Percentiles rank a stretch among this genome's conserved stretches.
Evolutionary conservation across 2,329 filamentous ascomycete species (phyloP).

Genomic region (Aureobasidium uvarum): DNA sequence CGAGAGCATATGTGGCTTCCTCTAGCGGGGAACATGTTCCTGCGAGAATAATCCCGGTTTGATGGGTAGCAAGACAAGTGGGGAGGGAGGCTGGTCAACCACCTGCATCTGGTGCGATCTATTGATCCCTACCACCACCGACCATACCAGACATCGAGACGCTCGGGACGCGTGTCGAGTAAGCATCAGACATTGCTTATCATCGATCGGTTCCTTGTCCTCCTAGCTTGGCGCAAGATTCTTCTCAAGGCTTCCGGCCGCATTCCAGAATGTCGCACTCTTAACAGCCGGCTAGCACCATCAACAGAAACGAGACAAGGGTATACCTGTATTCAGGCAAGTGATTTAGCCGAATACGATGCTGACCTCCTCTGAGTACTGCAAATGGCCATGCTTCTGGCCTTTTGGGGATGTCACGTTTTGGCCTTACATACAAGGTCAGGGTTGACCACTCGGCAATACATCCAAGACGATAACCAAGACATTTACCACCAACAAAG

Average conservation of each 20-base stretch:
- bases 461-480: background rate
- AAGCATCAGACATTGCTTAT: background rate
- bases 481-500: too few species aligned
- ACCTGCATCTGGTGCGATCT: background rate
- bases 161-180: background rate
- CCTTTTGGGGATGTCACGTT: background rate
- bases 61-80: background rate
- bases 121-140: background rate
- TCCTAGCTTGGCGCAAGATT: background rate
- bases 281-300: background rate
- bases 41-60: background rate
- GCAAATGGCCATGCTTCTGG: background rate
- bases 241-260: background rate
- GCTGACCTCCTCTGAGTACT: background rate
- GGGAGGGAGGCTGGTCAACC: background rate
- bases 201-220: background rate
- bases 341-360: background rate
- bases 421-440: background rate
- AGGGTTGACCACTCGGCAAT: background rate
- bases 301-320: background rate
- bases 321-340: background rate
- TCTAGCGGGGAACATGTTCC: conserved; percentile 3
- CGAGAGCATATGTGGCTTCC: background rate
- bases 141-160: background rate
- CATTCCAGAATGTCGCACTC: background rate